Percentiles rank a stretch among this genome's conserved stretches.
Evolutionary conservation across 2,329 filamentous ascomycete species (phyloP).

Genomic region (Penicillium sp.): DNA sequence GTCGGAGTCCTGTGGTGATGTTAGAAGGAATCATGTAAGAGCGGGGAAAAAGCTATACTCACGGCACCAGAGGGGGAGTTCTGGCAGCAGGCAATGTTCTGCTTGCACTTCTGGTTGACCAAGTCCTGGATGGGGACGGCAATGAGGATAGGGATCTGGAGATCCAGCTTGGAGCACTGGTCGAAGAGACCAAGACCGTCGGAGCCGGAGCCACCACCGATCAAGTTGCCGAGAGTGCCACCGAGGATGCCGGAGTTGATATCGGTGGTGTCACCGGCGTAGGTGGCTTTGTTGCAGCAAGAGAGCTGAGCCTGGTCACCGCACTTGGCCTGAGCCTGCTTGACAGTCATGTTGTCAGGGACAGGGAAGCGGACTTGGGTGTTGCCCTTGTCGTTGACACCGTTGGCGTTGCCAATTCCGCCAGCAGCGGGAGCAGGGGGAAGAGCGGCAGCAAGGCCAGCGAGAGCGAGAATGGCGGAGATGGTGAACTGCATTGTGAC

Average conservation of each 20-base stretch:
- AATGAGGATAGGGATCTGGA: slow-evolving; percentile 29
- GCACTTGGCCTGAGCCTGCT: slow-evolving; percentile 41
- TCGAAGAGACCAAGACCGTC: slow-evolving; percentile 41
- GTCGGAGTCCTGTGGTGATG: slow-evolving; percentile 26
- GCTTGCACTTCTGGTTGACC: slow-evolving; percentile 41
- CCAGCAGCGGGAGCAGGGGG: slow-evolving; percentile 23
- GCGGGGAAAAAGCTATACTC: no score
- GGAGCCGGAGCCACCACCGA: slow-evolving; percentile 35
- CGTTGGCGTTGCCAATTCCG: slow-evolving; percentile 26
- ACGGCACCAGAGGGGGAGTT: slow-evolving; percentile 33
- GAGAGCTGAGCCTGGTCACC: slow-evolving; percentile 40
- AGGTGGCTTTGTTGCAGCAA: slow-evolving; percentile 42
- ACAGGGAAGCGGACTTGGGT: slow-evolving; percentile 36
- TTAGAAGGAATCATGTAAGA: no score
- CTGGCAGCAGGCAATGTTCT: slow-evolving; percentile 44
- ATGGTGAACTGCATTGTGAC: slow-evolving; percentile 42
- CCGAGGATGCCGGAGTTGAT: slow-evolving; percentile 34
- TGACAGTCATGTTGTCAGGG: slow-evolving; percentile 32
- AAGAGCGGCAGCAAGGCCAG: slow-evolving; percentile 34
- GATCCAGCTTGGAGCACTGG: slow-evolving; percentile 42
- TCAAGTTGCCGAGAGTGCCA: slow-evolving; percentile 35
- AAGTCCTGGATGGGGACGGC: slow-evolving; percentile 32
- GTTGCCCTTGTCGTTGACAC: slow-evolving; percentile 34
- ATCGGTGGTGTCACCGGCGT: slow-evolving; percentile 36
- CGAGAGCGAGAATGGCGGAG: slow-evolving; percentile 35